Evolutionary conservation across 352 stramenopile species (phyloP).

Genomic region (Elongisporangium anandrum): DNA sequence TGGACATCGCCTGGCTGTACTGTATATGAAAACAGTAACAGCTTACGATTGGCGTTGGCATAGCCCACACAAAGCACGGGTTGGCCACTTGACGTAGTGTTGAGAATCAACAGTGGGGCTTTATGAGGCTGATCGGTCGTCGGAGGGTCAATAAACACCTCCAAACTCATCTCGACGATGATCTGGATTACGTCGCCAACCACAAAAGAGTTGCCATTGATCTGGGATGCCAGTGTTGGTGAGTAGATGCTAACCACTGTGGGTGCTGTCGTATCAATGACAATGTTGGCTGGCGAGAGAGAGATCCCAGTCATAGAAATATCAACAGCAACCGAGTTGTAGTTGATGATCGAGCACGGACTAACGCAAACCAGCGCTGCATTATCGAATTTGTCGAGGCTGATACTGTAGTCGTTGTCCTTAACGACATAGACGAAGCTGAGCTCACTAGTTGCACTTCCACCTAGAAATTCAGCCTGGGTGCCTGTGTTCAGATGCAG

Average conservation of each 20-base stretch:
- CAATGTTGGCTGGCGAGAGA: constrained; percentile 43
- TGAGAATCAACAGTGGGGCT: constrained; percentile 62
- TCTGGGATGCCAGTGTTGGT: constrained; percentile 33
- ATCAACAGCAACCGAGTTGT: constrained; percentile 39
- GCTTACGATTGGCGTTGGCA: constrained; percentile 40
- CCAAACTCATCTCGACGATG: constrained; percentile 64
- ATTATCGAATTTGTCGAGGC: constrained; percentile 58
- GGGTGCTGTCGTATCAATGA: constrained; percentile 52
- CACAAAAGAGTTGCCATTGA: constrained; percentile 69
- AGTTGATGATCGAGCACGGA: constrained; percentile 64
- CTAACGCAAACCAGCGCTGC: constrained; percentile 39
- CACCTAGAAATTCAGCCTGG: constrained; percentile 52
- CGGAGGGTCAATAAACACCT: constrained; percentile 76
- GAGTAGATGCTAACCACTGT: constrained; percentile 61
- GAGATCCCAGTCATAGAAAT: constrained; percentile 35
- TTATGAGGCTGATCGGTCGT: constrained; percentile 68
- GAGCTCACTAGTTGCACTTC: constrained; percentile 37
- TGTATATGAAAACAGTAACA: constrained; percentile 71
- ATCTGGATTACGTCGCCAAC: constrained; percentile 79
- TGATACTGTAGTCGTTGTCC: constrained; percentile 29
- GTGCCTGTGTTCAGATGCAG: constrained; percentile 62
- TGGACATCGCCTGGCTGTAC: constrained; percentile 52
- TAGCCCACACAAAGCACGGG: constrained; percentile 58
- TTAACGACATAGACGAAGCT: constrained; percentile 74
- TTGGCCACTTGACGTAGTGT: constrained; percentile 37